phyloP scores from a whole-genome alignment of 345 rosid genomes.

The Pistacia integerrima region DNA sequence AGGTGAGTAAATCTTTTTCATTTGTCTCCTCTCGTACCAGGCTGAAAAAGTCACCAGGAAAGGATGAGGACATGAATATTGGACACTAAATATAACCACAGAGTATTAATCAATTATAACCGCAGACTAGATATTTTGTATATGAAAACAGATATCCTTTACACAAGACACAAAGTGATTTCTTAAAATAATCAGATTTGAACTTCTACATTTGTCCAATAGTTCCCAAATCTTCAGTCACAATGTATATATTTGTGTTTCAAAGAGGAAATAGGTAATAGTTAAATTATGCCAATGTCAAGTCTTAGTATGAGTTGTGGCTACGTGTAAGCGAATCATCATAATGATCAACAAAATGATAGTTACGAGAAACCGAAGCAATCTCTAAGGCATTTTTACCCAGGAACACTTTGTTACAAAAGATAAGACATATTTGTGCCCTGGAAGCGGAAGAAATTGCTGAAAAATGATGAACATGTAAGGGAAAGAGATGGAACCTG shows the following conservation, averaged over 20 bases:
- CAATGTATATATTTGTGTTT: background rate
- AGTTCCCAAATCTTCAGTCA: background rate
- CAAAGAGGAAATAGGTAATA: background rate
- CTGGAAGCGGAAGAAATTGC: constrained; percentile 7
- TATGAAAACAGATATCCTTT: background rate
- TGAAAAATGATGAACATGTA: background rate
- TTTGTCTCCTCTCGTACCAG: constrained; percentile 95
- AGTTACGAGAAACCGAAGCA: background rate
- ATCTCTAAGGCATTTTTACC: background rate
- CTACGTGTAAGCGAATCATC: background rate
- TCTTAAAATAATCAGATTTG: background rate
- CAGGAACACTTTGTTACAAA: background rate
- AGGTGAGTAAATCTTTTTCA: constrained; percentile 96
- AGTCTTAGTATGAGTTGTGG: background rate
- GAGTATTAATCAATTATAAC: too few species aligned
- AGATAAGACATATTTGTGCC: constrained; percentile 1
- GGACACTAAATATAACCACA: too few species aligned
- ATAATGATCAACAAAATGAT: background rate
- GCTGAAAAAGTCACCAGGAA: constrained; percentile 46
- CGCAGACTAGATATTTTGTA: background rate
- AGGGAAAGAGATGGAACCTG: constrained; percentile 48
- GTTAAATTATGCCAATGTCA: background rate
- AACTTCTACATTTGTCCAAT: background rate
- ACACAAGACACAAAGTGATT: background rate
- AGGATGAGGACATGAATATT: background rate